phyloP scores from a whole-genome alignment of 1,284 basidiomycete species.

The Tilletia walkeri region DNA sequence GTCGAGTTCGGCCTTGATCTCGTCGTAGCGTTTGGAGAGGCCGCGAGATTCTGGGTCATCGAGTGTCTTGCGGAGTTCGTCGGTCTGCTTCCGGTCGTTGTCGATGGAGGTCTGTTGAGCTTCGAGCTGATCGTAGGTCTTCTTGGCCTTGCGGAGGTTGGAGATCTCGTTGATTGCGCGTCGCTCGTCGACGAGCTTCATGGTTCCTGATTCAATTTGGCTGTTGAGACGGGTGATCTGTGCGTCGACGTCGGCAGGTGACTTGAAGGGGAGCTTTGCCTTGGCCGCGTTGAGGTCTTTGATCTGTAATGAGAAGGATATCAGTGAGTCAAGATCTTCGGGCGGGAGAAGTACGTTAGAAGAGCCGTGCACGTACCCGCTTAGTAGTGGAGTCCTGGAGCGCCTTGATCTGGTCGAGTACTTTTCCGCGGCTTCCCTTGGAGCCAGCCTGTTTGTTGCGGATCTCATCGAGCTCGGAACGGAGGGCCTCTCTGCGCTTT shows the following conservation, averaged over 20 bases:
- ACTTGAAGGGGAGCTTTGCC: slow-evolving; percentile 79
- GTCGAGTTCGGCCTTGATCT: slow-evolving; percentile 82
- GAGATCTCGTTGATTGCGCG: slow-evolving; percentile 83
- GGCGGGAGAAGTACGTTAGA: neutral
- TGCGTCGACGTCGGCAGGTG: slow-evolving; percentile 80
- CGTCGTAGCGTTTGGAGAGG: slow-evolving; percentile 75
- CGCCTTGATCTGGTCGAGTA: slow-evolving; percentile 77
- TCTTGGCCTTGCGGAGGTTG: slow-evolving; percentile 61
- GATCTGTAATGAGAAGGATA: slow-evolving; percentile 61
- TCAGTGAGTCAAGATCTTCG: neutral
- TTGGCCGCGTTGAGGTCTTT: slow-evolving; percentile 84
- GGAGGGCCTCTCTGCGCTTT: slow-evolving; percentile 72
- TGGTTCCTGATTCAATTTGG: slow-evolving; percentile 83
- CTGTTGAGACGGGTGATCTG: slow-evolving; percentile 72
- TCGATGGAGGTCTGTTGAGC: slow-evolving; percentile 75
- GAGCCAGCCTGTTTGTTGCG: slow-evolving; percentile 75
- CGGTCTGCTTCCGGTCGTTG: slow-evolving; percentile 69
- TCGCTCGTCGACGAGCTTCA: slow-evolving; percentile 96
- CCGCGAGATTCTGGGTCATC: slow-evolving; percentile 89
- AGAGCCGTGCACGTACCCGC: slow-evolving; percentile 65
- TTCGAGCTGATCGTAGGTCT: slow-evolving; percentile 43
- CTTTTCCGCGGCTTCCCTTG: slow-evolving; percentile 74
- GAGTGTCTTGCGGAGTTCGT: slow-evolving; percentile 79
- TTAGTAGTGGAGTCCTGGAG: slow-evolving; percentile 77
- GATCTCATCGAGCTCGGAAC: slow-evolving; percentile 77